Conservation (phyloP, 2,329 filamentous ascomycete species). For the Venturia asperata region DNA sequence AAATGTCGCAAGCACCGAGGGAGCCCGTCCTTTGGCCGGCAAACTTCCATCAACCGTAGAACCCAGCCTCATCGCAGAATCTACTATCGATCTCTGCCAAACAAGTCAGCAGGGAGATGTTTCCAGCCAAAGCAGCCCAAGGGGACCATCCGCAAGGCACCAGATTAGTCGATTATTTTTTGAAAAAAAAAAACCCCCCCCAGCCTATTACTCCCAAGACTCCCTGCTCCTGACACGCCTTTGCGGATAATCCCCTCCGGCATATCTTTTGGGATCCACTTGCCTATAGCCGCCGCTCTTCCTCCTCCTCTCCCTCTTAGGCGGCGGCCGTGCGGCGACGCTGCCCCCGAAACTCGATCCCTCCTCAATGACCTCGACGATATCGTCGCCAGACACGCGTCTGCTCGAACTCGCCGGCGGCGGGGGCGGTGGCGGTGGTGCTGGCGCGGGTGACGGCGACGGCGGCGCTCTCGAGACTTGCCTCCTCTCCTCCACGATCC, state of each 20-base stretch:
- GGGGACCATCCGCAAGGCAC: slow-evolving; percentile 1
- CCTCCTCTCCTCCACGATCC: slow-evolving; percentile 24
- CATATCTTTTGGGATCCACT: slow-evolving; percentile 33
- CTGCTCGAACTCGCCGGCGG: neutral
- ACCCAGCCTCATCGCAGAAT: neutral
- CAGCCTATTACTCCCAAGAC: neutral
- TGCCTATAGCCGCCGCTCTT: slow-evolving; percentile 42
- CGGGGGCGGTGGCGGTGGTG: neutral
- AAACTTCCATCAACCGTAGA: neutral
- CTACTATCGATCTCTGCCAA: slow-evolving; percentile 7
- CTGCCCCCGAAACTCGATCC: slow-evolving; percentile 35
- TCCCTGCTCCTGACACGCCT: slow-evolving; percentile 21
- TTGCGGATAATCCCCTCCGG: slow-evolving; percentile 18
- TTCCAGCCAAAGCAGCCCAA: neutral
- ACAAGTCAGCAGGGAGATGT: neutral
- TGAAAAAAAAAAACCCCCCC: neutral
- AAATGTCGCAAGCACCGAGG: neutral
- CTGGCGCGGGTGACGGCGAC: neutral
- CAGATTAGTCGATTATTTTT: neutral
- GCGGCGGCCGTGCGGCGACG: slow-evolving; percentile 31
- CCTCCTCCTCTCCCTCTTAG: slow-evolving; percentile 34
- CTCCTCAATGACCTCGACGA: slow-evolving; percentile 55
- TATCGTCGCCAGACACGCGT: slow-evolving; percentile 40
- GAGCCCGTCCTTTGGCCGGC: neutral
- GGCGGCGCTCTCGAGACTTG: slow-evolving; percentile 28